Evolutionary conservation across 768 basidiomycete genomes (phyloP), one percentile per base, ranked within the genome.

Genomic region (Tricholoma sp.): DNA sequence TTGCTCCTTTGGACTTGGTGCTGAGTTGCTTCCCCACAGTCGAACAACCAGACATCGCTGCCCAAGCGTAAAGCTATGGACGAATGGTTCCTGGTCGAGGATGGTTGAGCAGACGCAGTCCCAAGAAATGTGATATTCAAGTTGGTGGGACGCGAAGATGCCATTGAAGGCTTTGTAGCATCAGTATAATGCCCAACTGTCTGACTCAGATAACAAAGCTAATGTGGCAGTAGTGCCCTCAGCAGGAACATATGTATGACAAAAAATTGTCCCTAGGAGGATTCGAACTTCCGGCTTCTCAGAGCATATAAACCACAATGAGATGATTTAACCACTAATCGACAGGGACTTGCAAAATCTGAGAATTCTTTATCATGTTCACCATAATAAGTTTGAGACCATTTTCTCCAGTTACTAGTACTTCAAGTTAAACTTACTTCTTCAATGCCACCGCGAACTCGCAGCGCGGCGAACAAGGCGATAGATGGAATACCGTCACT

Each of bases 11-110:
- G 88, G 4, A 92, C 62, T 62, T 84, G 89, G 63, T 87, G 82
- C 63, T 91, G 90, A 2, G 90, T 91, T 12, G 84, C 89, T 69
- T 92, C 90, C 18, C 90, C 90, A 67, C 90, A 92, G 65, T 92
- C 90, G 62, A 92, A 91, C 6, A 92, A 68, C 90, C 90, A 92
- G 54, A 89, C 82, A 73, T 88, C 83, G 15, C 82, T 76, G 15
- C 78, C 79, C 9, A 91, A 72, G 18, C 84, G 80, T 6, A 92
- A 64, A 1, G 88, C 85, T 7, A 86, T 78, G 3, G 89, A 74
- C 34, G 90, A 91, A 63, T 91, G 89, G 63, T 87, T 89, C 53
- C 90, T 78, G 0, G 90, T 90, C 1, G 80, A 78, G 3, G 90
- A 91, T 3, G 90, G 90, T 61, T 87, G 84, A 2, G 89, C 89